Evolutionary conservation across 164 flowering plant species (phyloP).

Genomic region (Nymphaea thermarum): DNA sequence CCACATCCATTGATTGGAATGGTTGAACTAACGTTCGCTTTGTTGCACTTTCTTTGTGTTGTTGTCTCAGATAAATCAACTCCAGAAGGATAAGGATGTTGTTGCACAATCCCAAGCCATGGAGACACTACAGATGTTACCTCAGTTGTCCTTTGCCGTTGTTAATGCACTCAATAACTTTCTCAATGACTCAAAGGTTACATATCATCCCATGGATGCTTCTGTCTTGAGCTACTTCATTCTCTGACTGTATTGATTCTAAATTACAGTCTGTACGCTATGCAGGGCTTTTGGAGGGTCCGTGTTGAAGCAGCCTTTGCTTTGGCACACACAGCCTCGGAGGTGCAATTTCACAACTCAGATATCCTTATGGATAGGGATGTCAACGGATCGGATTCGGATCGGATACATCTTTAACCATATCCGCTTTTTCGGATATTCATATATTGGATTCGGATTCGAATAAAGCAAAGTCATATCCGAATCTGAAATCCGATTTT

Average conservation of each 20-base stretch:
- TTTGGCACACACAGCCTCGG: conserved; percentile 74
- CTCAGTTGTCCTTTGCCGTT: conserved; percentile 60
- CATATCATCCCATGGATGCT: background rate
- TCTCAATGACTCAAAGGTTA: conserved; percentile 78
- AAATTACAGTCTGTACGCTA: background rate
- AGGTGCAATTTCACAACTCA: conserved; percentile 38
- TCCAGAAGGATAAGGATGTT: conserved; percentile 96
- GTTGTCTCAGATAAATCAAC: conserved; percentile 61
- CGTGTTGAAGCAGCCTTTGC: conserved; percentile 93
- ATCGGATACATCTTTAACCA: too few species aligned
- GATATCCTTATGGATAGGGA: too few species aligned
- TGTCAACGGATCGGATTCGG: too few species aligned
- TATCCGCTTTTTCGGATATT: too few species aligned
- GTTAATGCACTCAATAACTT: conserved; percentile 73
- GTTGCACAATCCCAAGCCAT: conserved; percentile 95
- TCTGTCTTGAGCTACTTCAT: background rate
- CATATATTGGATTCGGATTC: too few species aligned
- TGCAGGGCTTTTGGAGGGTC: conserved; percentile 89
- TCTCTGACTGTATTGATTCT: background rate
- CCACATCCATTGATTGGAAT: background rate
- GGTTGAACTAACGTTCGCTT: background rate
- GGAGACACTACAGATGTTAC: conserved; percentile 47
- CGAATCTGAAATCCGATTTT: too few species aligned
- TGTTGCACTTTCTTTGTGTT: background rate
- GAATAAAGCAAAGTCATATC: too few species aligned